Percentiles rank a stretch among this genome's conserved stretches.
Evolutionary conservation across 371 early-diverging fungal species (phyloP).

Genomic region (Aphelidium insulamus): DNA sequence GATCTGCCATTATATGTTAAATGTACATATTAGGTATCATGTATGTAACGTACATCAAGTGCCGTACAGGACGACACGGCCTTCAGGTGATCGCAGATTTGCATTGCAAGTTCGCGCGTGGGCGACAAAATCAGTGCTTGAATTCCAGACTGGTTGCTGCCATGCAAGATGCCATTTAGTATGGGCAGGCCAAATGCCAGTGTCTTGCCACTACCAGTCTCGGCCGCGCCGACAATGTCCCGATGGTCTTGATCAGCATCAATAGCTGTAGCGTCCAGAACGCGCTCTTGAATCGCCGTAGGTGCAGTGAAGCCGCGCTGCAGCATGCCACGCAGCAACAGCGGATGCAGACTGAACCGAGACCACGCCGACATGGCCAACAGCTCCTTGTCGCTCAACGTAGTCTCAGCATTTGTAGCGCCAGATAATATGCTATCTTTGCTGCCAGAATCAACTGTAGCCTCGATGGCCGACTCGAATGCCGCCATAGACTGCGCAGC

Average conservation of each 20-base stretch:
- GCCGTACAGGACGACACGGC: conserved; percentile 28
- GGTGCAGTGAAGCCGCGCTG: conserved; percentile 52
- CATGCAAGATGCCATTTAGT: conserved; percentile 28
- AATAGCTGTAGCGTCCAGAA: conserved; percentile 50
- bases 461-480: not conserved
- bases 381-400: not conserved
- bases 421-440: no score
- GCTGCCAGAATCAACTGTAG: no score
- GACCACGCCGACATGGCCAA: conserved; percentile 10
- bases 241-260: conserved; percentile 40
- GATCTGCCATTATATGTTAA: no score
- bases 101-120: conserved; percentile 80
- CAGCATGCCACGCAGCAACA: conserved; percentile 36
- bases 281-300: conserved; percentile 84
- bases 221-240: conserved; percentile 92
- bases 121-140: conserved; percentile 57
- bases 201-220: conserved; percentile 82
- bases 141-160: conserved; percentile 16
- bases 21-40: conserved; percentile 1
- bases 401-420: no score
- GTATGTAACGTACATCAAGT: conserved; percentile 16
- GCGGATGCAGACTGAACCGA: conserved; percentile 17
- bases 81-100: conserved; percentile 52
- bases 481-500: no score
- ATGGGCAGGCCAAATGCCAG: conserved; percentile 80